Evolutionary conservation across 768 basidiomycete species (phyloP).

Genomic region (Leccinum subgranulosum): DNA sequence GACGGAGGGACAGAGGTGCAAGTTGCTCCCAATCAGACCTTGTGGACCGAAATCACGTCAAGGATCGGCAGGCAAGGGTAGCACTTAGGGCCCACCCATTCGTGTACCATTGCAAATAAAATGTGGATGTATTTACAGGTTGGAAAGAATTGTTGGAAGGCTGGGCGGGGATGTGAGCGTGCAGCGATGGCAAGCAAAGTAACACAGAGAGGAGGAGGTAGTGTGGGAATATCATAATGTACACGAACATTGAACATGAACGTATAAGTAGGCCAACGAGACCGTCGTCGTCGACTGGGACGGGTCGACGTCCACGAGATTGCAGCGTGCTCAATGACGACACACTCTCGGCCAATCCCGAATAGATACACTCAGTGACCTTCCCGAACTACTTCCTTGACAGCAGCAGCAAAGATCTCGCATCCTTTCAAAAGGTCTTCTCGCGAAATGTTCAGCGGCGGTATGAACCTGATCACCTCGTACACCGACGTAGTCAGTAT

Average conservation of each 20-base stretch:
- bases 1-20: constrained; percentile 57
- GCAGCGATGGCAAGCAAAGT: constrained; percentile 9
- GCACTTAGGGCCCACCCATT: constrained; percentile 37
- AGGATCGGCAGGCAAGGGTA: constrained; percentile 1
- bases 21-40: constrained; percentile 55
- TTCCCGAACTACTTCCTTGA: constrained; percentile 62
- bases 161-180: constrained; percentile 67
- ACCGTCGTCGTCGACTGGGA: constrained; percentile 7
- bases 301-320: background rate
- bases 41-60: constrained; percentile 11
- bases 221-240: background rate
- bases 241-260: constrained; percentile 17
- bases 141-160: constrained; percentile 64
- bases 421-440: constrained; percentile 72
- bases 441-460: constrained; percentile 76
- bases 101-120: constrained; percentile 60
- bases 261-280: background rate
- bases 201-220: background rate
- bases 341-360: constrained; percentile 8
- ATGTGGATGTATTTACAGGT: constrained; percentile 36
- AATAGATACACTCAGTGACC: constrained; percentile 12
- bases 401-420: constrained; percentile 63
- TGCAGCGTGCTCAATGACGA: constrained; percentile 8
- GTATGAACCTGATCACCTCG: constrained; percentile 90
- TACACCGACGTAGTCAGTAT: constrained; percentile 88